Conservation (phyloP, 2,329 filamentous ascomycete species). For the Paracoccidioides brasiliensis region DNA sequence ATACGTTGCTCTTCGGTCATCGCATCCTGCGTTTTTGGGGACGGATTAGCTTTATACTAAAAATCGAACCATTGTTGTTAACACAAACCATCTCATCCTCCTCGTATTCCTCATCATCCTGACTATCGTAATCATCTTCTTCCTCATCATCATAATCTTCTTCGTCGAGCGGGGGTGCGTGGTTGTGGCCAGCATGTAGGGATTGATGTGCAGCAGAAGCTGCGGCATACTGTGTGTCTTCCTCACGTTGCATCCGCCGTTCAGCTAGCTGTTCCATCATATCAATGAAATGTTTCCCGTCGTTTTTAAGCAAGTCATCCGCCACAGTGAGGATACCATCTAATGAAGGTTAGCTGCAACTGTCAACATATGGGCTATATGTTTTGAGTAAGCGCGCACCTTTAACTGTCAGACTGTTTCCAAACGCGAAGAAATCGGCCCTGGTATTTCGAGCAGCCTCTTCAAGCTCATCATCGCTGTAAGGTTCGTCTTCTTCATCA, state of each 20-base stretch:
- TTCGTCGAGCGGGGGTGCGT: slow-evolving; percentile 59
- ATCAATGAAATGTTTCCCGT: slow-evolving; percentile 98
- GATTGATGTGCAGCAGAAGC: slow-evolving; percentile 44
- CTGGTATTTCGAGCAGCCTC: slow-evolving; percentile 47
- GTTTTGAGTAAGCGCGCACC: slow-evolving; percentile 32
- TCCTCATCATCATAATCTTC: slow-evolving; percentile 64
- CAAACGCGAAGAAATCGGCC: slow-evolving; percentile 93
- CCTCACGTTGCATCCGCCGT: slow-evolving; percentile 90
- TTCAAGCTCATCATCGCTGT: slow-evolving; percentile 51
- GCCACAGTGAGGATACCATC: slow-evolving; percentile 97
- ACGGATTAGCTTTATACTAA: slow-evolving; percentile 22
- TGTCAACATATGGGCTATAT: background rate
- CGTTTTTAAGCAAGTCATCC: slow-evolving; percentile 95
- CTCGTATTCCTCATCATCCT: slow-evolving; percentile 52
- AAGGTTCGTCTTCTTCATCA: slow-evolving; percentile 56
- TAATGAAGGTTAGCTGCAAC: slow-evolving; percentile 20
- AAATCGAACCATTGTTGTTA: slow-evolving; percentile 6
- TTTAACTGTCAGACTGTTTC: slow-evolving; percentile 93
- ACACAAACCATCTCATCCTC: slow-evolving; percentile 49
- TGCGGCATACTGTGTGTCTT: slow-evolving; percentile 63
- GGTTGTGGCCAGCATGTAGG: slow-evolving; percentile 59
- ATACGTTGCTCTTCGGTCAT: slow-evolving; percentile 98
- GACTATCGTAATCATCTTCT: slow-evolving; percentile 54
- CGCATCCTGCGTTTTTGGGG: slow-evolving; percentile 52
- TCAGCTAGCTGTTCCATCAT: slow-evolving; percentile 99